Conservation (phyloP, 2,329 filamentous ascomycete species). For the Setomelanomma holmii region DNA sequence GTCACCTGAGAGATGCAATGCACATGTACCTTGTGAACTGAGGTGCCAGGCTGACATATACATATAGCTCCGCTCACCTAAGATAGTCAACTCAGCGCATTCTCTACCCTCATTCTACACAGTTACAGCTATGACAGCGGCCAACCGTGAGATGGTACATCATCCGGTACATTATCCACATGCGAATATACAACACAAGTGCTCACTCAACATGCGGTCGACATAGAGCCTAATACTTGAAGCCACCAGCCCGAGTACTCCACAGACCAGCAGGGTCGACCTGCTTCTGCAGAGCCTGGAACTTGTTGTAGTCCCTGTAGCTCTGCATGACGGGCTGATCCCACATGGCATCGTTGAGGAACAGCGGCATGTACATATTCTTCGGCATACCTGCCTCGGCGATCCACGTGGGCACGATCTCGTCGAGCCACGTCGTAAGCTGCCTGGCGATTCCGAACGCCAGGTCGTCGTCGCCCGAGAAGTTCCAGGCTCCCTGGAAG, state of each 20-base stretch:
- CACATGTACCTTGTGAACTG: too few relatives aligned
- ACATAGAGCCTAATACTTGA: too few relatives aligned
- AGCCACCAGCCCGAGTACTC: slow-evolving; percentile 28
- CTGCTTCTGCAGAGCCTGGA: slow-evolving; percentile 26
- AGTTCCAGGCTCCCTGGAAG: slow-evolving; percentile 26
- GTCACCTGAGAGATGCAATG: too few relatives aligned
- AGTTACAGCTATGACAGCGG: too few relatives aligned
- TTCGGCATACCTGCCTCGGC: slow-evolving; percentile 25
- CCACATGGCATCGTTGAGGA: slow-evolving; percentile 31
- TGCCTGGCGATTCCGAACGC: slow-evolving; percentile 18
- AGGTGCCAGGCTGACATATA: too few relatives aligned
- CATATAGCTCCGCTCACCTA: too few relatives aligned
- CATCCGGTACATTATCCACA: too few relatives aligned
- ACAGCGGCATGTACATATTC: slow-evolving; percentile 25
- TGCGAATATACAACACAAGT: too few relatives aligned
- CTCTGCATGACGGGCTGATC: slow-evolving; percentile 30
- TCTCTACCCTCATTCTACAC: too few relatives aligned
- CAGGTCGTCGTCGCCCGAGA: slow-evolving; percentile 19
- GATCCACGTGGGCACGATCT: slow-evolving; percentile 28
- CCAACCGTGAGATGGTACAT: too few relatives aligned
- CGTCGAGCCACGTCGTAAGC: slow-evolving; percentile 30
- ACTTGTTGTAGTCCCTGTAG: slow-evolving; percentile 26
- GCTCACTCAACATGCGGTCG: too few relatives aligned
- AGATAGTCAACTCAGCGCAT: too few relatives aligned
- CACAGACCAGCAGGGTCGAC: slow-evolving; percentile 29